Evolutionary conservation across 2,329 filamentous ascomycete species (phyloP).

Genomic region (Tolypocladium ophioglossoides): DNA sequence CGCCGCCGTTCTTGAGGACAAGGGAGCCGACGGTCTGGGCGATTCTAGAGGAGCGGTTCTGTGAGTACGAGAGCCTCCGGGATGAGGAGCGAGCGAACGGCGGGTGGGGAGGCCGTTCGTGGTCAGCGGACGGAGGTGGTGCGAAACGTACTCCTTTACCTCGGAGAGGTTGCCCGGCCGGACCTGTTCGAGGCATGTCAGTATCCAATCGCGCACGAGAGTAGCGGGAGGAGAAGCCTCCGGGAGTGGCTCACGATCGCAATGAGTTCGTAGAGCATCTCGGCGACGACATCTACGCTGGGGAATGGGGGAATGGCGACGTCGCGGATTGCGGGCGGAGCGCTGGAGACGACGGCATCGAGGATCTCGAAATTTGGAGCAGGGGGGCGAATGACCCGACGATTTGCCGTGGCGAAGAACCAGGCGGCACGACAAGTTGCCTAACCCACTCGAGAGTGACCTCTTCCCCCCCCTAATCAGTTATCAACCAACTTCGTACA

Average conservation of each 20-base stretch:
- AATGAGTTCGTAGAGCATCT: conserved; percentile 96
- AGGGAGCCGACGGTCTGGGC: conserved; percentile 74
- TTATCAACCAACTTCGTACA: too few relatives aligned
- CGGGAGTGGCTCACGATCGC: conserved; percentile 62
- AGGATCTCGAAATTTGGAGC: conserved; percentile 14
- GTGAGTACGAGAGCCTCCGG: conserved; percentile 4
- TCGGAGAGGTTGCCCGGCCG: conserved; percentile 82
- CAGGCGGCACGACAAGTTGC: background rate
- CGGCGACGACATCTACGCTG: conserved; percentile 23
- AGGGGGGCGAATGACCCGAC: background rate
- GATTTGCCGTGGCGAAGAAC: background rate
- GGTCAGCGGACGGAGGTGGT: conserved; percentile 3
- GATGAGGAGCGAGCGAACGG: background rate
- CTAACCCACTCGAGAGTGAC: too few relatives aligned
- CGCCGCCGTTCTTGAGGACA: conserved; percentile 73
- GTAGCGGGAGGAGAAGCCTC: background rate
- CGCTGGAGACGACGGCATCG: background rate
- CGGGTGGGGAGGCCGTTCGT: background rate
- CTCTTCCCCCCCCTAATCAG: too few relatives aligned
- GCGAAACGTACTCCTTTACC: conserved; percentile 75
- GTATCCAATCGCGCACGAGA: background rate
- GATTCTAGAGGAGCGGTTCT: conserved; percentile 49
- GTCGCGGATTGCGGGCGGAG: conserved; percentile 7
- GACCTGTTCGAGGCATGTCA: conserved; percentile 47
- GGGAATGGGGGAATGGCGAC: conserved; percentile 1